Percentiles rank a stretch among this genome's conserved stretches.
Evolutionary conservation across 2,329 filamentous ascomycete genomes (phyloP).

Genomic region (Nemania sp.): DNA sequence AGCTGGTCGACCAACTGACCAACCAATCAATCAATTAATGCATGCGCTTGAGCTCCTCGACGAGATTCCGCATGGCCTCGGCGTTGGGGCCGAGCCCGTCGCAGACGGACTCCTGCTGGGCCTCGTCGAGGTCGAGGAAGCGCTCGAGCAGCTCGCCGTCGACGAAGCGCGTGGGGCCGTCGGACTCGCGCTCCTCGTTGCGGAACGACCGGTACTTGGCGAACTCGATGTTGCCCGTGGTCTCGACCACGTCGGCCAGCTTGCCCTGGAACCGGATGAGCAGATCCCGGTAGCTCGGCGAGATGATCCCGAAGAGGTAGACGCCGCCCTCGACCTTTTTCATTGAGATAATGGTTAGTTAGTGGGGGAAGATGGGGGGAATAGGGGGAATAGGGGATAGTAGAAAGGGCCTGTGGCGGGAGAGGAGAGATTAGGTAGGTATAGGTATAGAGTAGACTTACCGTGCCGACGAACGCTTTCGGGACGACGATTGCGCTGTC

Average conservation of each 20-base stretch:
- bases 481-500: slow-evolving; percentile 72
- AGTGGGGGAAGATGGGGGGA: too few relatives aligned
- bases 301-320: slow-evolving; percentile 84
- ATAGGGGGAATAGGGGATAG: too few relatives aligned
- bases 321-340: slow-evolving; percentile 89
- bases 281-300: slow-evolving; percentile 71
- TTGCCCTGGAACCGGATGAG: slow-evolving; percentile 79
- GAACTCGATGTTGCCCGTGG: slow-evolving; percentile 76
- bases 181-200: slow-evolving; percentile 68
- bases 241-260: slow-evolving; percentile 67
- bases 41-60: slow-evolving; percentile 65
- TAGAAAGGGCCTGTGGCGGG: too few relatives aligned
- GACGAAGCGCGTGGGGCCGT: slow-evolving; percentile 83
- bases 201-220: slow-evolving; percentile 80
- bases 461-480: slow-evolving; percentile 85
- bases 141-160: slow-evolving; percentile 89
- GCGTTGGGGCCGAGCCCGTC: slow-evolving; percentile 62
- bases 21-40: slow-evolving; percentile 52
- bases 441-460: too few relatives aligned
- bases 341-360: too few relatives aligned
- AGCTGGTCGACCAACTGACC: too few relatives aligned
- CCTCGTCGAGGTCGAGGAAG: slow-evolving; percentile 73
- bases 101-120: slow-evolving; percentile 56
- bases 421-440: too few relatives aligned
- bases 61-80: slow-evolving; percentile 62